These are phyloP conservation scores for Globisporangium splendens DNA, from an alignment of 352 stramenopile genomes.

Conservation along the genomic window DNA sequence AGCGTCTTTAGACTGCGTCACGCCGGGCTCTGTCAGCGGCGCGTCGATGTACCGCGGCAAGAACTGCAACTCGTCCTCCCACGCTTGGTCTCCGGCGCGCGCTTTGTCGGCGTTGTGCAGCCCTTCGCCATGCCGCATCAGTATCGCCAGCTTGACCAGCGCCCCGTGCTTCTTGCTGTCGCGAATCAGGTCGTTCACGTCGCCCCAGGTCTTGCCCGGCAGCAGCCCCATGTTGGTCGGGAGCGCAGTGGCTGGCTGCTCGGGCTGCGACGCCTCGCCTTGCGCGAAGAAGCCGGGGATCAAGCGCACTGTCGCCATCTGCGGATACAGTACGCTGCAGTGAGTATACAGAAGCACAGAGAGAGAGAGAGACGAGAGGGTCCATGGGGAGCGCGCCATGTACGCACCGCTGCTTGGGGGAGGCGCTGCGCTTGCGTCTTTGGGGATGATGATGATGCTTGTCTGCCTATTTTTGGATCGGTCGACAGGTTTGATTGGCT, in stretches of 20 bases:
- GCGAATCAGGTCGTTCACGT: slow-evolving; percentile 26
- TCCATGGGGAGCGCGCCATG: too few relatives aligned
- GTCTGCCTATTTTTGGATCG: too few relatives aligned
- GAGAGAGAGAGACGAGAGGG: too few relatives aligned
- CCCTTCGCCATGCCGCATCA: slow-evolving; percentile 63
- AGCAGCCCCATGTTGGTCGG: slow-evolving; percentile 24
- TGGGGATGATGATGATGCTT: too few relatives aligned
- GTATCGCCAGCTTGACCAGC: slow-evolving; percentile 35
- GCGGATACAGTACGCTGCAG: background rate
- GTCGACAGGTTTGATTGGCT: too few relatives aligned
- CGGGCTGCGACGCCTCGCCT: slow-evolving; percentile 2
- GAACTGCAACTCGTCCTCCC: slow-evolving; percentile 53
- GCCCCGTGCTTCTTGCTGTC: slow-evolving; percentile 12
- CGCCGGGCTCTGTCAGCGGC: slow-evolving; percentile 40
- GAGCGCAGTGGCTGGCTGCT: background rate
- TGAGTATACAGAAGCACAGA: too few relatives aligned
- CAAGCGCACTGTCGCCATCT: slow-evolving; percentile 18
- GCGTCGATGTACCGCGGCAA: slow-evolving; percentile 52
- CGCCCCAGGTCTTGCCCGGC: slow-evolving; percentile 22
- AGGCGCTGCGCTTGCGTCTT: too few relatives aligned
- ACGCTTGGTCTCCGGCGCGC: slow-evolving; percentile 44
- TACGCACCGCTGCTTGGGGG: too few relatives aligned
- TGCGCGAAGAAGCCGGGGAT: slow-evolving; percentile 36
- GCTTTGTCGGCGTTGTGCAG: slow-evolving; percentile 65
- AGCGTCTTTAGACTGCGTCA: slow-evolving; percentile 13